Evolutionary conservation across 2,329 filamentous ascomycete species (phyloP), one percentile per base, ranked within the genome.

Genomic region (Leptodontidium sp.): DNA sequence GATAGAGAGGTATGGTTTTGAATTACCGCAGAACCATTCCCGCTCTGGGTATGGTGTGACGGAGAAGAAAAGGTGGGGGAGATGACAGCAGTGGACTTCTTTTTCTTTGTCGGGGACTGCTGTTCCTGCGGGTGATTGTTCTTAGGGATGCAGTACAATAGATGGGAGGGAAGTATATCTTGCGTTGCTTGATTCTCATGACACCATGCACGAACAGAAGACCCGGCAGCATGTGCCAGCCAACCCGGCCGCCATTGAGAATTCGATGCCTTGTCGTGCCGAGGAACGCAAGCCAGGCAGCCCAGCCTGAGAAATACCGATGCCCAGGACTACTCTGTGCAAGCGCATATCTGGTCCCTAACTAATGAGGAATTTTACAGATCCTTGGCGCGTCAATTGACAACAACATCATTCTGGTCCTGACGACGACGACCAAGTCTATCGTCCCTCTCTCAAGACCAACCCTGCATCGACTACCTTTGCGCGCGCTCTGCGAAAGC

Each of bases 401-500:
- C 59, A 32, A n/a, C 59, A 49, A 62, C 59, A 47, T 62, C 43
- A 11, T 62, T 50, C 40, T 24, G 24, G 49, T 7, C 58, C 9
- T 32, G 38, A 65, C 62, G 66, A 57, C 70, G 59, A 66, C 71
- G 68, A 70, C 71, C 64, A 55, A 65, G 67, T 69, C 70, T 64
- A 38, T 61, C 47, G 53, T 69, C 66, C 64, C 72, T 70, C 66
- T 70, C 69, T 58, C 35, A 58, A 64, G 67, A 64, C 70, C 65
- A 66, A 35, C 61, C 50, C 65, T 68, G 74, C 77, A 77, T 76
- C 69, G 75, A 73, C 75, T 67, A 70, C 70, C 75, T 78, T 75
- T 76, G 75, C 61, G 76, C 73, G 72, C 73, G 71, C 75, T 76
- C 76, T 77, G 73, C 72, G 70, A 75, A 59, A 69, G 62, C 47